Conservation (phyloP, 163 green algal genomes). For the Trebouxiophyceae sp. region DNA sequence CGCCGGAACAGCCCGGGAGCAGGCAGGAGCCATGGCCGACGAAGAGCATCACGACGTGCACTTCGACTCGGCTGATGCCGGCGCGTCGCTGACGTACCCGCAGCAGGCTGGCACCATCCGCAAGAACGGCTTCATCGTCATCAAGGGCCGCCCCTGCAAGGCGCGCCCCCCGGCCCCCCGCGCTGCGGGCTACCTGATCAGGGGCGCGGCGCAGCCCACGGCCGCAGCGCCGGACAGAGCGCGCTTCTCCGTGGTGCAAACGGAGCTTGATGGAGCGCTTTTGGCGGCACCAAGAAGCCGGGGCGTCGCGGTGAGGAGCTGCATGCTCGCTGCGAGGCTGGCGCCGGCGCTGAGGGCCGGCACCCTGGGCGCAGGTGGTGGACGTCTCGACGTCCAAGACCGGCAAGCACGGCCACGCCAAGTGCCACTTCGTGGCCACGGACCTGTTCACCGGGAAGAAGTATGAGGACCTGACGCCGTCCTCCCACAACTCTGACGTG, state of each 20-base stretch:
- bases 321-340: too few species aligned
- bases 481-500: slow-evolving; percentile 96
- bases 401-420: slow-evolving; percentile 95
- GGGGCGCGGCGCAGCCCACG: too few species aligned
- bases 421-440: slow-evolving; percentile 97
- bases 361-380: slow-evolving; percentile 79
- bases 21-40: slow-evolving; percentile 31
- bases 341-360: not conserved
- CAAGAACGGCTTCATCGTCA: slow-evolving; percentile 97
- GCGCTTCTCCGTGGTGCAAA: too few species aligned
- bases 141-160: slow-evolving; percentile 95
- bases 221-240: too few species aligned
- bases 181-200: too few species aligned
- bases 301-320: too few species aligned
- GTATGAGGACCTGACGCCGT: slow-evolving; percentile 96
- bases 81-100: slow-evolving; percentile 88
- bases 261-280: not conserved
- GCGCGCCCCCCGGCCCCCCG: slow-evolving; percentile 27
- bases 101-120: slow-evolving; percentile 91
- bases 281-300: not conserved
- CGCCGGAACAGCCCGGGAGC: not conserved
- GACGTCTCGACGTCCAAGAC: slow-evolving; percentile 98
- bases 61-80: slow-evolving; percentile 75
- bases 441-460: slow-evolving; percentile 99
- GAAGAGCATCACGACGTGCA: slow-evolving; percentile 45